Evolutionary conservation across 2,329 filamentous ascomycete species (phyloP).

Genomic region (Penicillium brasilianum): DNA sequence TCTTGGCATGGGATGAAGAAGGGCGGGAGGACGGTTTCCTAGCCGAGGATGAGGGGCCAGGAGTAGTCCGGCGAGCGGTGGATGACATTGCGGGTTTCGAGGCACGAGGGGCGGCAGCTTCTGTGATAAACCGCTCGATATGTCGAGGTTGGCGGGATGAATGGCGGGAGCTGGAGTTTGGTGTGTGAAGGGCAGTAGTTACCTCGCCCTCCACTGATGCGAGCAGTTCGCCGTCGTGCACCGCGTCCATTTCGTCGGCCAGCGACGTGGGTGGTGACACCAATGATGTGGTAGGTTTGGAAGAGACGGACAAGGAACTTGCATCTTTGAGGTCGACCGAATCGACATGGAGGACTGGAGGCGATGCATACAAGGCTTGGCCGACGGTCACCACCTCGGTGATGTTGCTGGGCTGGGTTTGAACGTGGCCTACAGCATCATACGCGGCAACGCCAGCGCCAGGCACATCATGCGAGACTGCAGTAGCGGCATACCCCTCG

Average conservation of each 20-base stretch:
- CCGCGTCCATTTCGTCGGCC: slow-evolving; percentile 47
- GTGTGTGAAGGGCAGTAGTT: slow-evolving; percentile 39
- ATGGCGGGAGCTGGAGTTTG: slow-evolving; percentile 49
- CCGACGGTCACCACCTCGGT: slow-evolving; percentile 25
- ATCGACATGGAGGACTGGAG: slow-evolving; percentile 44
- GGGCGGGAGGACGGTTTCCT: slow-evolving; percentile 45
- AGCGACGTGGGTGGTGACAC: slow-evolving; percentile 53
- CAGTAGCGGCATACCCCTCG: slow-evolving; percentile 25
- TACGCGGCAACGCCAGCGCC: slow-evolving; percentile 12
- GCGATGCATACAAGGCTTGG: slow-evolving; percentile 44
- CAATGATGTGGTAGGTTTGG: slow-evolving; percentile 44
- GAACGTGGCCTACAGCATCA: slow-evolving; percentile 14
- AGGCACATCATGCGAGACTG: slow-evolving; percentile 26
- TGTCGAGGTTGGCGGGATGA: slow-evolving; percentile 52
- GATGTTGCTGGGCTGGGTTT: slow-evolving; percentile 22
- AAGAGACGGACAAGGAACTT: slow-evolving; percentile 32
- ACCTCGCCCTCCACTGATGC: slow-evolving; percentile 39
- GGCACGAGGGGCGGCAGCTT: slow-evolving; percentile 34
- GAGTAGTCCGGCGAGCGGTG: slow-evolving; percentile 34
- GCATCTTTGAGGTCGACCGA: slow-evolving; percentile 38
- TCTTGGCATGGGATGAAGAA: slow-evolving; percentile 46
- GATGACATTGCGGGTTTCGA: slow-evolving; percentile 32
- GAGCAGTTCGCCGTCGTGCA: slow-evolving; percentile 37
- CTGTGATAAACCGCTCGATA: slow-evolving; percentile 46
- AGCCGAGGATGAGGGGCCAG: slow-evolving; percentile 33